A percentile compares a stretch with the other conserved stretches of the same genome.
These are phyloP conservation scores for Phytophthora citricola DNA, from an alignment of 352 stramenopile species.

Conservation along the genomic window DNA sequence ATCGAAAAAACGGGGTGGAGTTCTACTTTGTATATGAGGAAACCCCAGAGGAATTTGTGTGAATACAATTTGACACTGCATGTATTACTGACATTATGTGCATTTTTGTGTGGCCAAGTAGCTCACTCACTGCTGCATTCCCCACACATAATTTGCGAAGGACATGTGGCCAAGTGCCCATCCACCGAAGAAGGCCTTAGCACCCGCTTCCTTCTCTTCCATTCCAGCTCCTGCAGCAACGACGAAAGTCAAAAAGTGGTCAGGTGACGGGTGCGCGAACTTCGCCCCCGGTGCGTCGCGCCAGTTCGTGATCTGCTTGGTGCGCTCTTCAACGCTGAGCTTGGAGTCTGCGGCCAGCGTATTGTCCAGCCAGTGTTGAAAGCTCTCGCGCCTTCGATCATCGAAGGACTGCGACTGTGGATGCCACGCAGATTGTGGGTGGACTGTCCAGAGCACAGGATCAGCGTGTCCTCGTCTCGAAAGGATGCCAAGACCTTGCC, in stretches of 20 bases:
- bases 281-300: constrained; percentile 13
- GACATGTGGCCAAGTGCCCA: constrained; percentile 25
- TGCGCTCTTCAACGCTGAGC: constrained; percentile 21
- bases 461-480: constrained; percentile 70
- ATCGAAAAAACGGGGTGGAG: constrained; percentile 28
- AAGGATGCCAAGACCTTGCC: constrained; percentile 56
- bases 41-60: constrained; percentile 30
- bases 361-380: constrained; percentile 42
- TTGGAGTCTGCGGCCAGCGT: constrained; percentile 28
- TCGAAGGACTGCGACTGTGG: constrained; percentile 15
- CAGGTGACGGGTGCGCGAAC: constrained; percentile 20
- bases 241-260: constrained; percentile 31
- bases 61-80: not conserved
- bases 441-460: constrained; percentile 66
- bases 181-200: constrained; percentile 19
- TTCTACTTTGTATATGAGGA: constrained; percentile 41
- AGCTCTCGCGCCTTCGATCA: constrained; percentile 26
- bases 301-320: constrained; percentile 18
- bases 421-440: constrained; percentile 43
- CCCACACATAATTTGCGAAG: constrained; percentile 32
- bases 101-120: not conserved
- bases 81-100: not conserved
- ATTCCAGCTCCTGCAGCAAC: constrained; percentile 27
- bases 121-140: constrained; percentile 6
- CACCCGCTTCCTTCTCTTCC: constrained; percentile 22